A percentile compares a stretch with the other conserved stretches of the same genome.
Evolutionary conservation across 2,329 filamentous ascomycete genomes (phyloP).

Genomic region (Penicillium sp.): DNA sequence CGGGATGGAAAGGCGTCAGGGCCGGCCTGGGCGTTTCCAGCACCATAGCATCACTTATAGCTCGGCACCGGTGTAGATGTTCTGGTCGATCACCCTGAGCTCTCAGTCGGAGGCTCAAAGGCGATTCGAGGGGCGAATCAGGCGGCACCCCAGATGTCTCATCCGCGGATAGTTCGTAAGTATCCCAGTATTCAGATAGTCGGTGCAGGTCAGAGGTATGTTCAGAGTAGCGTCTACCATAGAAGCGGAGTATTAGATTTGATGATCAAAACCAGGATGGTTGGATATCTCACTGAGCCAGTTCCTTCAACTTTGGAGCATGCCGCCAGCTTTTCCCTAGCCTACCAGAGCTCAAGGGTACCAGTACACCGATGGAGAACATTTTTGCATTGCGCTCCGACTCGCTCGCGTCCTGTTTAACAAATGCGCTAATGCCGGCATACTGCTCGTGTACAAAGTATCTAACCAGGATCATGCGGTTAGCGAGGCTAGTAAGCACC

Average conservation of each 20-base stretch:
- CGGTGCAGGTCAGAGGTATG: constrained; percentile 66
- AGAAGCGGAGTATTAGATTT: constrained; percentile 21
- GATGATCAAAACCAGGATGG: background rate
- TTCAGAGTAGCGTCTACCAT: constrained; percentile 60
- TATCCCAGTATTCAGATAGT: constrained; percentile 82
- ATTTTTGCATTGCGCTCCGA: constrained; percentile 86
- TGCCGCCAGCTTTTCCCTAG: constrained; percentile 90
- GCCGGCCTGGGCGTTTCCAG: constrained; percentile 56
- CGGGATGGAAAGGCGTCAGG: constrained; percentile 81
- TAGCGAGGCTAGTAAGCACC: constrained; percentile 10
- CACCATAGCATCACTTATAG: constrained; percentile 49
- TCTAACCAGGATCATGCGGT: constrained; percentile 50
- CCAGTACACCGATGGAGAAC: constrained; percentile 87
- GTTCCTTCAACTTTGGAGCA: constrained; percentile 72
- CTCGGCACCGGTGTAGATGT: constrained; percentile 37
- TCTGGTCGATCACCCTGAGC: constrained; percentile 54
- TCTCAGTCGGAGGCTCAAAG: constrained; percentile 54
- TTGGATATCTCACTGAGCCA: constrained; percentile 66
- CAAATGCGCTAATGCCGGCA: constrained; percentile 89
- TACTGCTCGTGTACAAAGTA: constrained; percentile 89
- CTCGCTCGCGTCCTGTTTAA: constrained; percentile 80
- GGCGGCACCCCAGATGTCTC: constrained; percentile 41
- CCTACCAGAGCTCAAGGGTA: constrained; percentile 82
- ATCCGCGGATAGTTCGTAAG: constrained; percentile 41
- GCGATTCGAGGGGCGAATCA: constrained; percentile 60